Conservation (phyloP, 352 stramenopile species). For the Pythium folliculosum region DNA sequence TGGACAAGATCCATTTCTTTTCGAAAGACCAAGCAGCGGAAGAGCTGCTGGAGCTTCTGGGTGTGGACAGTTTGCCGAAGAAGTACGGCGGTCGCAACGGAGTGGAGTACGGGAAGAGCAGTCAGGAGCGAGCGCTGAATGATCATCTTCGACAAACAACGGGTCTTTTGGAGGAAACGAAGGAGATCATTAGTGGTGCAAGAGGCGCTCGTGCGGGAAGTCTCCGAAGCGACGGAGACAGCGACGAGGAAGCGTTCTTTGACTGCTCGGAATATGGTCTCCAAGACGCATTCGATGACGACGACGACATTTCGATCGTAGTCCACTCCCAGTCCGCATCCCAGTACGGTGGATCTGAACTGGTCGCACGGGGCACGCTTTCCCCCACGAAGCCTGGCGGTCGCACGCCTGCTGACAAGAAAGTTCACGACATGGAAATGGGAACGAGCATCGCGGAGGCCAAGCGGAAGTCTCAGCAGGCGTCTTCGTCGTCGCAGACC, state of each 20-base stretch:
- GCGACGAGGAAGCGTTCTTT: conserved; percentile 84
- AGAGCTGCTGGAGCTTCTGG: conserved; percentile 61
- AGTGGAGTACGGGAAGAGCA: conserved; percentile 77
- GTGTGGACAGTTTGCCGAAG: conserved; percentile 70
- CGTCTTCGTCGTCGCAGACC: conserved; percentile 13
- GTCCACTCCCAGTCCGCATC: conserved; percentile 48
- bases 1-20: conserved; percentile 71
- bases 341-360: conserved; percentile 41
- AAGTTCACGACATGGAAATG: conserved; percentile 33
- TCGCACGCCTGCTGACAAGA: conserved; percentile 21
- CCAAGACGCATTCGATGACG: conserved; percentile 56
- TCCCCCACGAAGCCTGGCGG: conserved; percentile 14
- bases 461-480: conserved; percentile 30
- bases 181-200: conserved; percentile 58
- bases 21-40: conserved; percentile 39
- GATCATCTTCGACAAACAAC: conserved; percentile 73
- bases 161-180: conserved; percentile 65
- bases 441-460: conserved; percentile 24
- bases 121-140: conserved; percentile 66
- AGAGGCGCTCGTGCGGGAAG: conserved; percentile 26
- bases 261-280: conserved; percentile 81
- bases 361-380: conserved; percentile 21
- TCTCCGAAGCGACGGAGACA: conserved; percentile 36
- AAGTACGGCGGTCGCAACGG: conserved; percentile 73
- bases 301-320: conserved; percentile 72